These are phyloP conservation scores for Gossypium schwendimanii DNA, from an alignment of 441 rosid species.

Conservation along the genomic window DNA sequence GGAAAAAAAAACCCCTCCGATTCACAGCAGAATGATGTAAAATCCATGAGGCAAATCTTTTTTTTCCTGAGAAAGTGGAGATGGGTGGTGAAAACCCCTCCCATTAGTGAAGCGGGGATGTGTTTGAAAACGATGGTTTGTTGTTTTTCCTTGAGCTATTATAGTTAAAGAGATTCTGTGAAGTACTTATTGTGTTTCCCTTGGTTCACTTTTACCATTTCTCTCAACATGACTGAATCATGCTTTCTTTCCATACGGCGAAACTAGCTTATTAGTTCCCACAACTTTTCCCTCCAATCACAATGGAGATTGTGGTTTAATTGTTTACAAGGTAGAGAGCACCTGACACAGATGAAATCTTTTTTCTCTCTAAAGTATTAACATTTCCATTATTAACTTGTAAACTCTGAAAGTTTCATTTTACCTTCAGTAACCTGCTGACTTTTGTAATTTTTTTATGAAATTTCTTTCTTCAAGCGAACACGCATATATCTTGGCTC, in stretches of 20 bases:
- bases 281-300: neutral
- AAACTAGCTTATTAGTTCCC: neutral
- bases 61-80: too few relatives aligned
- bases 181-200: neutral
- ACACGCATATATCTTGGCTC: neutral
- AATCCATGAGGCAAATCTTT: neutral
- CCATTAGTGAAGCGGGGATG: neutral
- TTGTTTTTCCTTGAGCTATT: neutral
- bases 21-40: neutral
- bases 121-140: neutral
- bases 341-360: neutral
- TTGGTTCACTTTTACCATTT: neutral
- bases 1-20: neutral
- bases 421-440: neutral
- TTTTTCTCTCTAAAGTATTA: neutral
- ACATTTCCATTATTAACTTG: neutral
- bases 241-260: neutral
- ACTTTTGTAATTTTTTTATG: neutral
- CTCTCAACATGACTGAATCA: neutral
- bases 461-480: neutral
- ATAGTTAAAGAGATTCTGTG: neutral
- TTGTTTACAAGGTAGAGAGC: neutral
- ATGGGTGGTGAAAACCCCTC: too few relatives aligned
- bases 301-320: neutral
- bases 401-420: neutral